Percentiles rank a stretch among this genome's conserved stretches.
Conservation (phyloP, 2,329 filamentous ascomycete species). For the Celoporthe dispersa region DNA sequence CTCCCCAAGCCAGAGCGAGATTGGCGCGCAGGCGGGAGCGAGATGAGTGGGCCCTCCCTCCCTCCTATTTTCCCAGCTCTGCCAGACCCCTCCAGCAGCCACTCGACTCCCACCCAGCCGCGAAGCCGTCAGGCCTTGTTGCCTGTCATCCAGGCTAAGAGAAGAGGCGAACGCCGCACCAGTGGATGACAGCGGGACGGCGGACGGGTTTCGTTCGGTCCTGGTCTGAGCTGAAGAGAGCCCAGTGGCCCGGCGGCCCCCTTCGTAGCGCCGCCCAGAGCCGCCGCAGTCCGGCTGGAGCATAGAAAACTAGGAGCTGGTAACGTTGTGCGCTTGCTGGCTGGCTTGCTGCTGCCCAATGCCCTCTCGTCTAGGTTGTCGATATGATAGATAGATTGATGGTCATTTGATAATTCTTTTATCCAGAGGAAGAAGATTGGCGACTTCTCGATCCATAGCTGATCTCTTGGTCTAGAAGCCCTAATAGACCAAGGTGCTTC, state of each 20-base stretch:
- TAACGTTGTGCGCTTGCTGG: background rate
- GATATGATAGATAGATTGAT: background rate
- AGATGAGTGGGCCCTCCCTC: slow-evolving; percentile 4
- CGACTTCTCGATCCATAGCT: background rate
- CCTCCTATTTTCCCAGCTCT: background rate
- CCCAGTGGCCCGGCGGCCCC: background rate
- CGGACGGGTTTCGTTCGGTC: too few relatives aligned
- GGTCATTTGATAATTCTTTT: background rate
- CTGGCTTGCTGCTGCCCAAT: too few relatives aligned
- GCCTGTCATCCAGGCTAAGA: background rate
- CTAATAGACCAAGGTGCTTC: background rate
- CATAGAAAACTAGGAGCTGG: background rate
- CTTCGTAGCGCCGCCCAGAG: background rate
- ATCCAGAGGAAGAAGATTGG: background rate
- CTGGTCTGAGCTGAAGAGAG: background rate
- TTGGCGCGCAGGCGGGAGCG: slow-evolving; percentile 3
- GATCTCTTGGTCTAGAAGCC: slow-evolving; percentile 7
- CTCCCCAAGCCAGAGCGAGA: background rate
- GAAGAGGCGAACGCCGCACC: slow-evolving; percentile 1
- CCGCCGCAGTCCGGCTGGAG: background rate
- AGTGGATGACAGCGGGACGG: slow-evolving; percentile 5
- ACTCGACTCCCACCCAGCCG: background rate
- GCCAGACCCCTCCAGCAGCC: background rate
- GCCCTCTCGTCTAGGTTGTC: background rate
- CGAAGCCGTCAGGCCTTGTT: slow-evolving; percentile 2